phyloP scores from a whole-genome alignment of 2,329 filamentous ascomycete genomes.

The Botrytis elliptica region DNA sequence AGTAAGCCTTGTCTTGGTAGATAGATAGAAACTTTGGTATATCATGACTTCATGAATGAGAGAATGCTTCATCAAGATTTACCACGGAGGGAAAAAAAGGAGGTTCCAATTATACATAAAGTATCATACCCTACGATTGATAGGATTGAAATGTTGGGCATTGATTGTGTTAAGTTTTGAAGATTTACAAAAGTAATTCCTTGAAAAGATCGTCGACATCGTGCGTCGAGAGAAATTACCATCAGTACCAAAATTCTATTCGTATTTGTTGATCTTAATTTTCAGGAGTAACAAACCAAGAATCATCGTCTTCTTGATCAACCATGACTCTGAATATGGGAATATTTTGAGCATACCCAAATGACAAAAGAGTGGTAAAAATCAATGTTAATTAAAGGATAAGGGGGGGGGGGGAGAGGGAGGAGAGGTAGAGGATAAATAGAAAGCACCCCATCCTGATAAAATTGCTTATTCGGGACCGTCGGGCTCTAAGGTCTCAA shows the following conservation, averaged over 20 bases:
- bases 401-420: neutral
- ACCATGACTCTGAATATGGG: neutral
- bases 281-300: neutral
- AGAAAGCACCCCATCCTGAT: neutral
- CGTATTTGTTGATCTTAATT: neutral
- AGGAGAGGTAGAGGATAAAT: neutral
- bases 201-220: neutral
- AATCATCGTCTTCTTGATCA: neutral
- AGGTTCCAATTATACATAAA: neutral
- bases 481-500: neutral
- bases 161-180: neutral
- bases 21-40: neutral
- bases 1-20: neutral
- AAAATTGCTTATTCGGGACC: neutral
- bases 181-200: neutral
- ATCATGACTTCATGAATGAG: conserved; percentile 9
- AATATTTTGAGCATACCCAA: neutral
- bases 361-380: neutral
- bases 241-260: neutral
- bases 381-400: neutral
- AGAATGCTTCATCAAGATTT: neutral
- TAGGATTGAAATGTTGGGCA: neutral
- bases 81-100: neutral
- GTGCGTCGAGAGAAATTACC: neutral
- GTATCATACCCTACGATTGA: neutral